phyloP scores from a whole-genome alignment of 176 grass and related monocot species.

The Carex myosuroides region DNA sequence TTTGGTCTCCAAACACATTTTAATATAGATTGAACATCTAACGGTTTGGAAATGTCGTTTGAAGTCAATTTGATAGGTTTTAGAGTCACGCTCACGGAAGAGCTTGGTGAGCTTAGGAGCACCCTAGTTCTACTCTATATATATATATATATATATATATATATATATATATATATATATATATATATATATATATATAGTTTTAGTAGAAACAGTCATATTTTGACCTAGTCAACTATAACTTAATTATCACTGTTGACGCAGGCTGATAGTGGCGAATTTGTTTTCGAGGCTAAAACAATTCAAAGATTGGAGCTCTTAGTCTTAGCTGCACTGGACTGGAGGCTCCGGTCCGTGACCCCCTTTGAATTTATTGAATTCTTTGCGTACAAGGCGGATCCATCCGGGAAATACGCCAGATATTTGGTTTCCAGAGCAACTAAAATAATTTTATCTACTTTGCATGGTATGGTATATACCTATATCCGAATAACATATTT shows the following conservation, averaged over 20 bases:
- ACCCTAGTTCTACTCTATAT: too few species aligned
- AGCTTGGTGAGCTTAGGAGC: too few species aligned
- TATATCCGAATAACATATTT: neutral
- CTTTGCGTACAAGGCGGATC: slow-evolving; percentile 78
- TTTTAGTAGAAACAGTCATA: slow-evolving; percentile 11
- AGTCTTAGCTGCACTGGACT: slow-evolving; percentile 57
- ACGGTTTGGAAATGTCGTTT: too few species aligned
- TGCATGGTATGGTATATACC: slow-evolving; percentile 41
- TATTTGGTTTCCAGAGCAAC: slow-evolving; percentile 49
- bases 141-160: too few species aligned
- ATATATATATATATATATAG: too few species aligned
- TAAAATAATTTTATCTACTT: slow-evolving; percentile 50
- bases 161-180: too few species aligned
- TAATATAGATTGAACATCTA: too few species aligned
- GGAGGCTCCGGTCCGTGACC: slow-evolving; percentile 82
- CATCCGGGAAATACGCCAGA: slow-evolving; percentile 46
- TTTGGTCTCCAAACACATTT: too few species aligned
- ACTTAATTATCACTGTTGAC: neutral
- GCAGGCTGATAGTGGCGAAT: slow-evolving; percentile 54
- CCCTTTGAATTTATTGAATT: slow-evolving; percentile 90
- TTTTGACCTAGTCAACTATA: neutral
- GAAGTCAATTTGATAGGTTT: too few species aligned
- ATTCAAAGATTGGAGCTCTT: slow-evolving; percentile 76
- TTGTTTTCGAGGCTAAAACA: slow-evolving; percentile 58
- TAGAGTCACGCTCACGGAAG: too few species aligned